Evolutionary conservation across 768 basidiomycete genomes (phyloP).

Genomic region (Mycena belliarum): DNA sequence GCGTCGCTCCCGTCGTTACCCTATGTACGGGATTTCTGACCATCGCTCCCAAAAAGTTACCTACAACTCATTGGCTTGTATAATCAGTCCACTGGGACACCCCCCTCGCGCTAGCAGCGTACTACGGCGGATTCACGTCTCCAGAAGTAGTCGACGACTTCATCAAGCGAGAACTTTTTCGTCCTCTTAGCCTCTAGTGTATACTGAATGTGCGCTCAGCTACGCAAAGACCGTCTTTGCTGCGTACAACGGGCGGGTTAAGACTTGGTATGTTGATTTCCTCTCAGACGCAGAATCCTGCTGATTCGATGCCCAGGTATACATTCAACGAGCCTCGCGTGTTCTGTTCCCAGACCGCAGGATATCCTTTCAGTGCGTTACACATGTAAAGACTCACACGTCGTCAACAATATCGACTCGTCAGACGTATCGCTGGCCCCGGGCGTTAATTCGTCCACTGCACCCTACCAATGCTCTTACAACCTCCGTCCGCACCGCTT

Average conservation of each 20-base stretch:
- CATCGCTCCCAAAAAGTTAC: too few relatives aligned
- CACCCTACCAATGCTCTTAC: slow-evolving; percentile 47
- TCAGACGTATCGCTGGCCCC: slow-evolving; percentile 42
- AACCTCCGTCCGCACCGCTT: slow-evolving; percentile 37
- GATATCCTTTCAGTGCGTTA: slow-evolving; percentile 44
- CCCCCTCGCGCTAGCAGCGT: slow-evolving; percentile 46
- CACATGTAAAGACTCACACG: background rate
- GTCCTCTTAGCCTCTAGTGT: background rate
- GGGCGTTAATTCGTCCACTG: slow-evolving; percentile 43
- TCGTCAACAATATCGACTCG: background rate
- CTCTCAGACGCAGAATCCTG: background rate
- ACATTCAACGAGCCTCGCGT: slow-evolving; percentile 56
- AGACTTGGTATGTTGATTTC: slow-evolving; percentile 40
- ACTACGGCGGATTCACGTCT: slow-evolving; percentile 52
- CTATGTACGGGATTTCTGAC: slow-evolving; percentile 38
- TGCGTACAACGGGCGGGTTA: slow-evolving; percentile 48
- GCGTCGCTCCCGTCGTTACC: slow-evolving; percentile 49
- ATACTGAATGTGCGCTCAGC: slow-evolving; percentile 22
- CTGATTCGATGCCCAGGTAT: slow-evolving; percentile 33
- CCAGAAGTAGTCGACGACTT: slow-evolving; percentile 49
- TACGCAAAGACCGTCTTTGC: slow-evolving; percentile 53
- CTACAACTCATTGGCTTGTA: too few relatives aligned
- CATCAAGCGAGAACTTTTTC: slow-evolving; percentile 35
- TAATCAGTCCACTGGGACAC: slow-evolving; percentile 56
- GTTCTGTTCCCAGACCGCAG: slow-evolving; percentile 37